Evolutionary conservation across 345 rosid species (phyloP).

Genomic region (Excoecaria cochinchinensis): DNA sequence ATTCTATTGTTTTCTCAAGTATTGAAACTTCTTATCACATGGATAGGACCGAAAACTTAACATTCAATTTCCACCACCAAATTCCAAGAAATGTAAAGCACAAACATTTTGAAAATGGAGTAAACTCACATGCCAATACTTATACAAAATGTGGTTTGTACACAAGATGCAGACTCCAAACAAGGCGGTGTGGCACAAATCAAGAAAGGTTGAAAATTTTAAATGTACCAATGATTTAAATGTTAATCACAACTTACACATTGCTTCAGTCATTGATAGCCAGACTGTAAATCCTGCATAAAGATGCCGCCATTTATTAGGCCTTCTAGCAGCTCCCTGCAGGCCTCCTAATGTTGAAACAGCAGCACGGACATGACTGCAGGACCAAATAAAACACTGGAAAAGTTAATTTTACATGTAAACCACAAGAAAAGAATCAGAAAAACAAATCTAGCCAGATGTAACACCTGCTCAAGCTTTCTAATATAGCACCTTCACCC

Average conservation of each 20-base stretch:
- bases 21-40: not conserved
- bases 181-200: not conserved
- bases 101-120: not conserved
- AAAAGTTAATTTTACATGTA: not conserved
- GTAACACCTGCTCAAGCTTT: constrained; percentile 77
- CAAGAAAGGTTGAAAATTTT: not conserved
- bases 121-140: not conserved
- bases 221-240: constrained; percentile 10
- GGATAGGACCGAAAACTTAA: too few species aligned
- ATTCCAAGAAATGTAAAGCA: not conserved
- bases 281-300: constrained; percentile 84
- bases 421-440: not conserved
- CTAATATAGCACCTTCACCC: constrained; percentile 63
- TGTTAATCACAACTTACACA: constrained; percentile 40
- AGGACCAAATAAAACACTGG: constrained; percentile 19
- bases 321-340: constrained; percentile 66
- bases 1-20: not conserved
- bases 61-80: not conserved
- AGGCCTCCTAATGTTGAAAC: constrained; percentile 83
- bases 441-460: constrained; percentile 8
- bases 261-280: constrained; percentile 79
- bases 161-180: not conserved
- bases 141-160: not conserved
- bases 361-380: constrained; percentile 85
- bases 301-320: constrained; percentile 72